Evolutionary conservation across 1,284 basidiomycete genomes (phyloP).

Genomic region (Heliocybe sulcata): DNA sequence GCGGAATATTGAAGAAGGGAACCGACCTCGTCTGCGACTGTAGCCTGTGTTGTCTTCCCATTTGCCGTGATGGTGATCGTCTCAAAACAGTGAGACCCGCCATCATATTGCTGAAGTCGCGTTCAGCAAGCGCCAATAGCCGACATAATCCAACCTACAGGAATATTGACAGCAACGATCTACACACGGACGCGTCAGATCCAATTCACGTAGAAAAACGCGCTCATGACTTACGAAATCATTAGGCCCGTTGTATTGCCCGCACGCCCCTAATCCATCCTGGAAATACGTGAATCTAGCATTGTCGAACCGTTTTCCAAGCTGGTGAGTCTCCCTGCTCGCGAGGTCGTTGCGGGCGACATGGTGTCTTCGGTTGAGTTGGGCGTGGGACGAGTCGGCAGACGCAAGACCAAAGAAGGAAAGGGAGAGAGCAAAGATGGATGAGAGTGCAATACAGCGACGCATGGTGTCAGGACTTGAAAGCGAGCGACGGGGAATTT

Average conservation of each 20-base stretch:
- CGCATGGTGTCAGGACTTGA: constrained; percentile 6
- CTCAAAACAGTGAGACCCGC: constrained; percentile 36
- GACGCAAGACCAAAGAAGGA: constrained; percentile 5
- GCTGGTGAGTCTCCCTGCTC: neutral
- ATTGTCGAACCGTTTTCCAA: constrained; percentile 18
- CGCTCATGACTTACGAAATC: constrained; percentile 25
- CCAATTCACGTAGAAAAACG: neutral
- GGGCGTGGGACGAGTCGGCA: constrained; percentile 6
- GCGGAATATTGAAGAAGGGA: neutral
- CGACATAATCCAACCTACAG: constrained; percentile 16
- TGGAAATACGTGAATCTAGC: constrained; percentile 26
- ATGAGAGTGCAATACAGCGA: constrained; percentile 8
- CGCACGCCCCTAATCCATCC: constrained; percentile 30
- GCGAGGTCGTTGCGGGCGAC: neutral
- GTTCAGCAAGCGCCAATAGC: neutral
- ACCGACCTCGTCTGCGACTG: constrained; percentile 34
- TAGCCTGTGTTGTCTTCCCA: constrained; percentile 34
- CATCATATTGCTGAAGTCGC: constrained; percentile 18
- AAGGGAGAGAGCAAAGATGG: constrained; percentile 8
- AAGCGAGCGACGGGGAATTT: neutral
- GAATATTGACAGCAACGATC: constrained; percentile 31
- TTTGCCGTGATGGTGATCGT: constrained; percentile 39
- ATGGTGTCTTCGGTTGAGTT: constrained; percentile 2
- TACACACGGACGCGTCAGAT: constrained; percentile 8
- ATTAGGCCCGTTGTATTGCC: constrained; percentile 19